These are phyloP conservation scores for Inosperma sp. DNA, from an alignment of 768 basidiomycete species.

Conservation along the genomic window DNA sequence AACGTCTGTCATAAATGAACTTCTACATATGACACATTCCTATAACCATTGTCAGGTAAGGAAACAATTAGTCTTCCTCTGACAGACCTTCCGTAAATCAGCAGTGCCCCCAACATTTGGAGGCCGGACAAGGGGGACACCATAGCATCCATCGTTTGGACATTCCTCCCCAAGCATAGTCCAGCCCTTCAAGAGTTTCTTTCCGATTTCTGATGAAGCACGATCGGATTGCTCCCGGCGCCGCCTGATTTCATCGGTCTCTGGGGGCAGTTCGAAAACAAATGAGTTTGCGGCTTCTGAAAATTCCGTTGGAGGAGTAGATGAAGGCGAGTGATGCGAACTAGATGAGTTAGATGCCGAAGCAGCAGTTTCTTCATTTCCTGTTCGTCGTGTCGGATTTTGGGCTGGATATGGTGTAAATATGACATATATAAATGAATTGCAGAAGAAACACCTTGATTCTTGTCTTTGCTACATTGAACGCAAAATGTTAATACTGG, in stretches of 20 bases:
- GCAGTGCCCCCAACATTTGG: constrained; percentile 58
- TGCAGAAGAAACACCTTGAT: no score
- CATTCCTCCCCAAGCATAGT: constrained; percentile 90
- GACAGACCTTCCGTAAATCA: constrained; percentile 61
- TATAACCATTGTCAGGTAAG: constrained; percentile 23
- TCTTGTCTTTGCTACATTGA: constrained; percentile 46
- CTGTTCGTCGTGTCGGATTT: no score
- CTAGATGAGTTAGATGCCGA: constrained; percentile 37
- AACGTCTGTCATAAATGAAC: constrained; percentile 50
- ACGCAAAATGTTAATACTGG: constrained; percentile 55
- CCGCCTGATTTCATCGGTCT: constrained; percentile 59
- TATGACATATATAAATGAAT: no score
- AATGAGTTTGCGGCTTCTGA: constrained; percentile 60
- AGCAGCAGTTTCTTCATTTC: constrained; percentile 9
- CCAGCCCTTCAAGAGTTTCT: constrained; percentile 75
- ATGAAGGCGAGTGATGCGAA: constrained; percentile 54
- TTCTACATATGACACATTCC: constrained; percentile 78
- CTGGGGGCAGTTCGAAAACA: constrained; percentile 56
- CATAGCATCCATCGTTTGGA: constrained; percentile 61
- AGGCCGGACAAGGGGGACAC: constrained; percentile 78
- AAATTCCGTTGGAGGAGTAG: constrained; percentile 76
- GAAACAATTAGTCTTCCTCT: not conserved
- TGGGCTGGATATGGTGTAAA: no score
- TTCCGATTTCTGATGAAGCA: constrained; percentile 77
- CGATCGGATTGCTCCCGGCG: constrained; percentile 77